Base-by-base conservation (phyloP, 2,329 filamentous ascomycete species). In the Diatrype stigma region DNA sequence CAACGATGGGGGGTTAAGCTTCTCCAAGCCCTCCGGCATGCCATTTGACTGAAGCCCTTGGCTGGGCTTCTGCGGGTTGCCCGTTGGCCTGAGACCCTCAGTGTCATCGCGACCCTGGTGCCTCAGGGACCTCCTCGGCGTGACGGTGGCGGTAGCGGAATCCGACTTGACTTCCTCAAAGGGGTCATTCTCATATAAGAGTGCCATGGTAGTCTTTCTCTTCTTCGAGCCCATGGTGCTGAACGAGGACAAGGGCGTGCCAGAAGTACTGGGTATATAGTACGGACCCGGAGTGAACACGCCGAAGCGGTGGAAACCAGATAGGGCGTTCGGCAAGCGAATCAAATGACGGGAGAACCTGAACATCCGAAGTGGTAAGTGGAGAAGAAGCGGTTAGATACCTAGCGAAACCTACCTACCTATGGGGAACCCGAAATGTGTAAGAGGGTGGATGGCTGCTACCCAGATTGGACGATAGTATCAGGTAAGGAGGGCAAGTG, bases 221-320 rank as follows among this genome's bases (percentile, higher is more conserved):
- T 73, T 67, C 56, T 75, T 76, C 3, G 65, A 38, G 2, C 63
- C 62, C 73, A 75, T 76, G 11, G 60, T 61, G 51, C 30, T 12
- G 22, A 42, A 5, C 7, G 34, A 30, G 28, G 21, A 40, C 32
- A 6, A 23, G 22, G 16, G 16, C 37, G 19, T 21, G 45, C 23
- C 26, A 45, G 46, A 32, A 45, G 21, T 11, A 21, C 45, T 51
- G 48, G 50, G 51, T 57, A 57, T 60, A 55, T 53, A 53, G 22
- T 28, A 54, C 6, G 30, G 51, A 12, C 23, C 49, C 45, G 56
- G 58, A 54, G 50, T 14, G 57, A 56, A 58, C 6, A 26, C 46
- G 35, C 54, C 46, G 54, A 47, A 21, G 46, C 17, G 38, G 38
- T 42, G 47, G 22, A 44, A 26, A 44, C 34, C 42, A 44, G 46